Evolutionary conservation across 441 rosid species (phyloP).

Genomic region (Raphanus hybrid): DNA sequence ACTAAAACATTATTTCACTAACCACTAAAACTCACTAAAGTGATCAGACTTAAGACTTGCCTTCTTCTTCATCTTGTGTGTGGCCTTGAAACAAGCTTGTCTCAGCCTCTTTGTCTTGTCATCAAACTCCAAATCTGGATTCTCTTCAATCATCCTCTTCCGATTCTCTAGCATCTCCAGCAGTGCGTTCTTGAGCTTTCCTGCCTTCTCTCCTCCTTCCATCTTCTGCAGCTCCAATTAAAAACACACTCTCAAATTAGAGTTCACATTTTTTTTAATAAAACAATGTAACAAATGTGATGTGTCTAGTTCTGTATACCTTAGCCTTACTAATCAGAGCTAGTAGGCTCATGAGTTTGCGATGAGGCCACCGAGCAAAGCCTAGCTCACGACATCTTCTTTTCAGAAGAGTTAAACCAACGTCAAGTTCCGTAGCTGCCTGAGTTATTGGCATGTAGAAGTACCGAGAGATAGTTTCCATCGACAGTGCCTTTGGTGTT

Average conservation of each 20-base stretch:
- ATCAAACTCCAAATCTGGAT: conserved; percentile 66
- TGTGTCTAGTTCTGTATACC: conserved; percentile 40
- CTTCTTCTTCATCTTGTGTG: conserved; percentile 75
- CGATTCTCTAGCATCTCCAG: conserved; percentile 65
- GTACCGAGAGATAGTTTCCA: conserved; percentile 49
- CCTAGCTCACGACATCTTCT: conserved; percentile 84
- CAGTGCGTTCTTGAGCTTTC: conserved; percentile 48
- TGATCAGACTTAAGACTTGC: conserved; percentile 19
- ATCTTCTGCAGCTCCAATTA: conserved; percentile 50
- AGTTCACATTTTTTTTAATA: not conserved
- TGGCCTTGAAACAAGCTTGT: conserved; percentile 86
- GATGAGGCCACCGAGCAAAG: conserved; percentile 73
- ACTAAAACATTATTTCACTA: too few species aligned
- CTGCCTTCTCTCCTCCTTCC: conserved; percentile 46
- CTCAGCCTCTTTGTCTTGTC: conserved; percentile 68
- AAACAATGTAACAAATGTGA: not conserved
- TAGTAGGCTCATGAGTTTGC: conserved; percentile 75
- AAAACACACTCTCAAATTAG: not conserved
- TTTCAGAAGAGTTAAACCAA: conserved; percentile 79
- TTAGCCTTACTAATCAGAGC: conserved; percentile 62
- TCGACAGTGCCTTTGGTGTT: conserved; percentile 39
- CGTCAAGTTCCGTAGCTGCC: conserved; percentile 74
- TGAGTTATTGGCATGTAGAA: conserved; percentile 80
- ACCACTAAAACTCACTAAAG: conserved; percentile 28
- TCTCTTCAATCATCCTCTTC: conserved; percentile 61